phyloP scores from a whole-genome alignment of 108 stramenopile species.

The Parietichytrium sp. region DNA sequence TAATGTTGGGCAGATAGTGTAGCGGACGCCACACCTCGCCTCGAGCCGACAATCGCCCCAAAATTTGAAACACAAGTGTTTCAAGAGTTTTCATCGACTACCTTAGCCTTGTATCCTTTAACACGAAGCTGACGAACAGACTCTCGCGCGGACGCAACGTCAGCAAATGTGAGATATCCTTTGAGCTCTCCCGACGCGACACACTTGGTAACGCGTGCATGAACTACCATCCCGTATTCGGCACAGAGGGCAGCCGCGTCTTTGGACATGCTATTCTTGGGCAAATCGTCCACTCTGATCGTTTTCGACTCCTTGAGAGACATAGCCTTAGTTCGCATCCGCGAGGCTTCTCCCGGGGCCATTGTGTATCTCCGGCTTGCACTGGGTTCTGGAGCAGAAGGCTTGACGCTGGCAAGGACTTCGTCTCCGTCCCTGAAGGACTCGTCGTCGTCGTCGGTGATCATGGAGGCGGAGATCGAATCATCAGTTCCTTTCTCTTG shows the following conservation, averaged over 20 bases:
- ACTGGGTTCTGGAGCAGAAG: not conserved
- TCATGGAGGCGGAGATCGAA: not conserved
- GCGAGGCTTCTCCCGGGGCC: conserved; percentile 13
- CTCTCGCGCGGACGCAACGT: not conserved
- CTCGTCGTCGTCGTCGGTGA: not conserved
- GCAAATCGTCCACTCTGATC: not conserved
- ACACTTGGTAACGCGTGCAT: not conserved
- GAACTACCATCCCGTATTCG: not conserved
- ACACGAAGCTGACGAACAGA: not conserved
- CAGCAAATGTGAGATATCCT: conserved; percentile 5
- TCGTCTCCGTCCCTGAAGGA: not conserved
- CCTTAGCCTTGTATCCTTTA: not conserved
- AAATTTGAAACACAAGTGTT: too few species aligned
- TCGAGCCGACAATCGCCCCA: too few species aligned
- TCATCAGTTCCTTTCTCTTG: too few species aligned
- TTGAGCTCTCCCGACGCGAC: not conserved
- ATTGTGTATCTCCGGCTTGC: conserved; percentile 24
- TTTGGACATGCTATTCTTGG: not conserved
- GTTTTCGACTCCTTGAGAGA: not conserved
- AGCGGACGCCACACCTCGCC: too few species aligned
- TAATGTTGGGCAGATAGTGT: too few species aligned
- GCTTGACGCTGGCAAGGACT: not conserved
- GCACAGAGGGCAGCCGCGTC: not conserved
- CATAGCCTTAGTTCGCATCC: not conserved
- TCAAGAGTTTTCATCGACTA: too few species aligned